Conservation (phyloP, 2,329 filamentous ascomycete species). For the Arthroderma sp. region DNA sequence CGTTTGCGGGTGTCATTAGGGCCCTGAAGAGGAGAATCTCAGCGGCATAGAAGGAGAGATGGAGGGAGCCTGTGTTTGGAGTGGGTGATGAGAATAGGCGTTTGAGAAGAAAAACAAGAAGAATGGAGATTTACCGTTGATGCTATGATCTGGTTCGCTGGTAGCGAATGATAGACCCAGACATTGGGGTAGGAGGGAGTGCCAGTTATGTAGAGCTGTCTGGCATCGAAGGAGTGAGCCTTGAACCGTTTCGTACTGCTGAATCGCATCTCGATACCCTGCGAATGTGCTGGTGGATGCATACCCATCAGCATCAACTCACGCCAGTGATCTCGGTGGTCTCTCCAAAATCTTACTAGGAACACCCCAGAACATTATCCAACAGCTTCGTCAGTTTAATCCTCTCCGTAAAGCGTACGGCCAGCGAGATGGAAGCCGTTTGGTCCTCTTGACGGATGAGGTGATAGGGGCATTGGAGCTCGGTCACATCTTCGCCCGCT, state of each 20-base stretch:
- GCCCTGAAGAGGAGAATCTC: neutral
- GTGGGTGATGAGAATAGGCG: too few relatives aligned
- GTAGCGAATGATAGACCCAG: neutral
- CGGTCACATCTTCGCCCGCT: neutral
- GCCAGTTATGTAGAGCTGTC: neutral
- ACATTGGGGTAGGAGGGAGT: neutral
- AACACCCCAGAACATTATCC: conserved; percentile 1
- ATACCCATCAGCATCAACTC: too few relatives aligned
- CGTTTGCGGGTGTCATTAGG: neutral
- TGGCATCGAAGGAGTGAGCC: neutral
- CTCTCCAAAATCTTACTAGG: neutral
- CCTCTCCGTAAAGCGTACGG: conserved; percentile 1
- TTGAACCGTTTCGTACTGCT: neutral
- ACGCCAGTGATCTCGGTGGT: neutral
- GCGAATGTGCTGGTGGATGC: neutral
- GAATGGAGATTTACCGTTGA: neutral
- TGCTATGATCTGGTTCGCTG: neutral
- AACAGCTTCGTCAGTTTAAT: neutral
- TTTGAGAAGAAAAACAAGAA: too few relatives aligned
- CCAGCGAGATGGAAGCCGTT: neutral
- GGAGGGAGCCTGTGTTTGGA: neutral
- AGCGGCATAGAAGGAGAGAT: neutral
- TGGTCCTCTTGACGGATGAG: neutral
- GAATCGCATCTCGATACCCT: neutral
- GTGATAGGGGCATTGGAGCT: neutral